Percentiles rank a stretch among this genome's conserved stretches.
These are phyloP conservation scores for Volutella citrinella DNA, from an alignment of 2,329 filamentous ascomycete genomes.

Conservation along the genomic window DNA sequence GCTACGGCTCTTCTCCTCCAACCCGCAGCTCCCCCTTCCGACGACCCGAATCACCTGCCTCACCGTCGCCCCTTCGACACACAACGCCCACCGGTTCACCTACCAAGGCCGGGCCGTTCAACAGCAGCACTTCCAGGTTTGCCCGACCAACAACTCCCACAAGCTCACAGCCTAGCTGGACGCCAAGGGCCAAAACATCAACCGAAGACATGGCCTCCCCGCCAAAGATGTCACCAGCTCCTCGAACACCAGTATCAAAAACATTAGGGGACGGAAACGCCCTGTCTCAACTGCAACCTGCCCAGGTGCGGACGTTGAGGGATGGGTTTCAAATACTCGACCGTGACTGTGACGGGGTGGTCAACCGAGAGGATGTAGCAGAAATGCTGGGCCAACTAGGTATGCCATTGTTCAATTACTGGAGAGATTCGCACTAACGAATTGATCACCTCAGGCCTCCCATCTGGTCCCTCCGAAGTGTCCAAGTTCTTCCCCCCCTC, in stretches of 20 bases:
- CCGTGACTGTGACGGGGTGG: slow-evolving; percentile 77
- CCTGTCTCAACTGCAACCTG: slow-evolving; percentile 71
- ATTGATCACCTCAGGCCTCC: slow-evolving; percentile 63
- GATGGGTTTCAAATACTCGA: slow-evolving; percentile 95
- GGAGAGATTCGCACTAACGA: too few relatives aligned
- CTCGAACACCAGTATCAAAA: slow-evolving; percentile 30
- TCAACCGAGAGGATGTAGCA: slow-evolving; percentile 78
- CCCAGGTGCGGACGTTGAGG: slow-evolving; percentile 81
- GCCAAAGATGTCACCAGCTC: slow-evolving; percentile 32
- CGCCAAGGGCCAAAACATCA: slow-evolving; percentile 30
- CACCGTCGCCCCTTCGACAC: slow-evolving; percentile 62
- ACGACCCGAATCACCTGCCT: slow-evolving; percentile 59
- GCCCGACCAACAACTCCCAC: slow-evolving; percentile 41
- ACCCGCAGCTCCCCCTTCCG: slow-evolving; percentile 62
- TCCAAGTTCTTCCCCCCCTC: slow-evolving; percentile 78
- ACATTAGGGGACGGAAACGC: slow-evolving; percentile 48
- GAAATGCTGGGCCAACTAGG: slow-evolving; percentile 86
- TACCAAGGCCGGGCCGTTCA: slow-evolving; percentile 38
- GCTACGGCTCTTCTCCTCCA: slow-evolving; percentile 62
- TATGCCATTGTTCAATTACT: too few relatives aligned
- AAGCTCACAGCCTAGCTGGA: slow-evolving; percentile 35
- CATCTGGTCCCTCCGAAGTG: slow-evolving; percentile 68
- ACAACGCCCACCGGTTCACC: slow-evolving; percentile 64
- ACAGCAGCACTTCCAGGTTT: slow-evolving; percentile 28
- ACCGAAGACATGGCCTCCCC: slow-evolving; percentile 35